A percentile compares a stretch with the other conserved stretches of the same genome.
Conservation (phyloP, 192 early-diverging fungal species). For the Backusella tuberculispora region DNA sequence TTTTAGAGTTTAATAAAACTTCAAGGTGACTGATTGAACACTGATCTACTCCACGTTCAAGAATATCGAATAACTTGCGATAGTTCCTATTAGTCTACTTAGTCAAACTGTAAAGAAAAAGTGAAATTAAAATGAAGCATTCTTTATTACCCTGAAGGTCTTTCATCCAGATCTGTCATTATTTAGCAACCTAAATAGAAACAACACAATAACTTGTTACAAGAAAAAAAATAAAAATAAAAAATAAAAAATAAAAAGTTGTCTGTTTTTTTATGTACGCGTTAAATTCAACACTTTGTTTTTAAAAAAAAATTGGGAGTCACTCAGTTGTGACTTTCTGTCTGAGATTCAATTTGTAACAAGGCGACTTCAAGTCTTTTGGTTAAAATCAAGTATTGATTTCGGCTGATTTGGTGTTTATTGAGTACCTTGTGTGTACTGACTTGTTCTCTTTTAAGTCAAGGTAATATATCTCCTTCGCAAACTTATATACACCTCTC, state of each 20-base stretch:
- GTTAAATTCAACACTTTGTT: not conserved
- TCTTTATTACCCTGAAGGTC: constrained; percentile 13
- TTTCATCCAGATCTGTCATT: constrained; percentile 16
- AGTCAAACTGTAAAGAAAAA: not conserved
- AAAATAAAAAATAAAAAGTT: not conserved
- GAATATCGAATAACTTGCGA: constrained; percentile 29
- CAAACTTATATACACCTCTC: too few species aligned
- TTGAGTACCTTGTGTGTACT: too few species aligned
- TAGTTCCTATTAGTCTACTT: constrained; percentile 26
- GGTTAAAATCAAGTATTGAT: too few species aligned
- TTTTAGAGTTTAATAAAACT: constrained; percentile 37
- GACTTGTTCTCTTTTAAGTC: too few species aligned
- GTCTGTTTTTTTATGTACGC: constrained; percentile 8
- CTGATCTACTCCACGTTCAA: constrained; percentile 32
- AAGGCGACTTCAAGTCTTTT: too few species aligned
- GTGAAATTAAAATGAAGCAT: not conserved
- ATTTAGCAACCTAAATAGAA: not conserved
- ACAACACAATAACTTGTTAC: not conserved
- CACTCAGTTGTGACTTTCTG: not conserved
- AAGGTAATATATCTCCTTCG: too few species aligned
- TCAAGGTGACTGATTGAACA: constrained; percentile 29
- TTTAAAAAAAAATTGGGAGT: not conserved
- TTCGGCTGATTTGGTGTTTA: too few species aligned
- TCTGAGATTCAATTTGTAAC: too few species aligned
- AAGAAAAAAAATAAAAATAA: not conserved